Percentiles rank a stretch among this genome's conserved stretches.
These are phyloP conservation scores for Zostera marina DNA, from an alignment of 116 monocot species.

Conservation along the genomic window DNA sequence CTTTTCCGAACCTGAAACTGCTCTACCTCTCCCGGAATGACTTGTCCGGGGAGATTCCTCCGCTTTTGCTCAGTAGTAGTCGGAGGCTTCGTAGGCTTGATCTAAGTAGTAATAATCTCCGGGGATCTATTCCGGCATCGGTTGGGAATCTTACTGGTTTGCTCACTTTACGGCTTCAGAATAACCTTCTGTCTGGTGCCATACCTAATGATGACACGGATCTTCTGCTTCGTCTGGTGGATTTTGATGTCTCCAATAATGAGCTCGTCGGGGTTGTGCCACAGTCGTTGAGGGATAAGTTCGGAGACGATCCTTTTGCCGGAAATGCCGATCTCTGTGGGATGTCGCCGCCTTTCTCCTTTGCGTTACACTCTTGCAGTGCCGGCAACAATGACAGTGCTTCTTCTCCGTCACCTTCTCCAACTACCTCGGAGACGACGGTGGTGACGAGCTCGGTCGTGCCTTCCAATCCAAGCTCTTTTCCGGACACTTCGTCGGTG, in stretches of 20 bases:
- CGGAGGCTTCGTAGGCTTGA: constrained; percentile 43
- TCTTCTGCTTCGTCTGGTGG: constrained; percentile 15
- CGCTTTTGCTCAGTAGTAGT: constrained; percentile 11
- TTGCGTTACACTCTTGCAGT: not conserved
- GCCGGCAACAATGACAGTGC: constrained; percentile 7
- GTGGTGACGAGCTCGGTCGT: constrained; percentile 6
- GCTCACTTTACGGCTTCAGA: constrained; percentile 39
- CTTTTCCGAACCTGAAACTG: constrained; percentile 38
- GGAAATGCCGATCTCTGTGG: constrained; percentile 46
- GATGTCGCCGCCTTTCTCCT: constrained; percentile 14
- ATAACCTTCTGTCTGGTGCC: constrained; percentile 39
- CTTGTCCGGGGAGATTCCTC: constrained; percentile 38
- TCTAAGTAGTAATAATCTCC: constrained; percentile 41
- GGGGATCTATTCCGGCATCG: constrained; percentile 25
- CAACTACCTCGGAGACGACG: not conserved
- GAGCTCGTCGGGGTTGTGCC: constrained; percentile 39
- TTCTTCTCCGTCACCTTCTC: not conserved
- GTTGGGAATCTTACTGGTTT: constrained; percentile 31
- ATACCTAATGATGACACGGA: constrained; percentile 35
- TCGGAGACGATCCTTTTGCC: constrained; percentile 20
- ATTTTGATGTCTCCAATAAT: constrained; percentile 55
- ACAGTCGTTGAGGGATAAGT: constrained; percentile 20
- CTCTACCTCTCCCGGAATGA: constrained; percentile 50
- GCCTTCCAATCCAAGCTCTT: constrained; percentile 31
- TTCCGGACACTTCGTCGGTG: constrained; percentile 5